Evolutionary conservation across 2,329 filamentous ascomycete genomes (phyloP).

Genomic region (Colletotrichum sublineola): DNA sequence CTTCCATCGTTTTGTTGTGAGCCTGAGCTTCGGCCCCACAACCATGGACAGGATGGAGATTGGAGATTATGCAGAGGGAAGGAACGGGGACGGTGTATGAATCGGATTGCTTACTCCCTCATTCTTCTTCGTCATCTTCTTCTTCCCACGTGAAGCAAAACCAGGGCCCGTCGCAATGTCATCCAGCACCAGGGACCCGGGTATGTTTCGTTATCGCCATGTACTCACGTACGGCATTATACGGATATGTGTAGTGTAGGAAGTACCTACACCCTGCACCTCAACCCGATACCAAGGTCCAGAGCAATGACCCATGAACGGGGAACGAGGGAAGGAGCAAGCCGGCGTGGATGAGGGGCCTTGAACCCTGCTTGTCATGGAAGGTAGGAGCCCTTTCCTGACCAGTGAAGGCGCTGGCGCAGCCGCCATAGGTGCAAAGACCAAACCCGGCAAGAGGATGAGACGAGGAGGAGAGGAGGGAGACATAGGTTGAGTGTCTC

Average conservation of each 20-base stretch:
- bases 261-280: too few relatives aligned
- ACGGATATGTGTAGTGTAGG: too few relatives aligned
- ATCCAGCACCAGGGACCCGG: too few relatives aligned
- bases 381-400: constrained; percentile 9
- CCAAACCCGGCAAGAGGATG: not conserved
- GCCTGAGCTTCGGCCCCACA: not conserved
- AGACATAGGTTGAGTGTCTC: too few relatives aligned
- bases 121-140: not conserved
- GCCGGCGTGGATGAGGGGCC: constrained; percentile 25
- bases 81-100: not conserved
- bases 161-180: too few relatives aligned
- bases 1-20: not conserved
- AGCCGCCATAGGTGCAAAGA: not conserved
- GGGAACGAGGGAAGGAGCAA: constrained; percentile 14
- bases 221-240: too few relatives aligned
- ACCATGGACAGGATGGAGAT: not conserved
- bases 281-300: constrained; percentile 10
- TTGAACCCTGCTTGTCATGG: constrained; percentile 27
- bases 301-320: constrained; percentile 31
- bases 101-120: too few relatives aligned
- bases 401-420: constrained; percentile 21
- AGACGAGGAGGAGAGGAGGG: not conserved
- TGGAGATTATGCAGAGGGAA: not conserved
- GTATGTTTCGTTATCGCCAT: too few relatives aligned
- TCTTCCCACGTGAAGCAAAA: too few relatives aligned